Base-by-base conservation (phyloP, 306 rosid genomes). In the Elaeagnus macrophylla region DNA sequence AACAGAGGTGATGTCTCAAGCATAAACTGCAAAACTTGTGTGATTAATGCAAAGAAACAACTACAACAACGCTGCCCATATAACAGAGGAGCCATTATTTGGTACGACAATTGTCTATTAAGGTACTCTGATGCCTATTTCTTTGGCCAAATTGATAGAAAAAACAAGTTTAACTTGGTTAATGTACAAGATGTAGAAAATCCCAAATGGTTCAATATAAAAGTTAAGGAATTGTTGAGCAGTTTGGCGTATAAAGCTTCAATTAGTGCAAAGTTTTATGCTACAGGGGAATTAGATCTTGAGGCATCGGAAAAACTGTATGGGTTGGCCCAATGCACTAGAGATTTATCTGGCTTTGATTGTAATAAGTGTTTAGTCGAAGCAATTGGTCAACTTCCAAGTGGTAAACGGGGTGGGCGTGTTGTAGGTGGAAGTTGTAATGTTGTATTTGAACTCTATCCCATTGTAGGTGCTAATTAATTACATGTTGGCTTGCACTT, bases 351-450 rank as follows among this genome's bases (percentile, higher is more conserved):
- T 0, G 41, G 10, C 0, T 8, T 16, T 4, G 59, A 67, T 19
- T 75, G 80, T 18, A 69, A 70, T 59, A 60, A 61, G 62, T 75
- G 76, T 37, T 69, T 75, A 35, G 55, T n/a, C n/a, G 60, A n/a
- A 12, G 66, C 76, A 9, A 53, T 75, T 16, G 47, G 48, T 4
- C 51, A 47, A 14, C 68, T 75, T 54, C 65, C 80, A 3, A 69
- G 52, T 47, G 62, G 58, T 12, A 69, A 62, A 43, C 42, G 54
- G 38, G 80, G 80, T 11, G 76, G 80, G 13, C 67, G 80, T 18
- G 75, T 75, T n/a, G 69, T 75, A 11, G 75, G 72, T 0, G 80
- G 57, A 4, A 75, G 75, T 12, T 75, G 80, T 43, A 65, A 69
- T 25, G 69, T 69, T 36, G 17, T 66, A 46, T 75, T 47, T 56